Conservation (phyloP, 2,329 filamentous ascomycete genomes). For the Acephala macrosclerotiorum region DNA sequence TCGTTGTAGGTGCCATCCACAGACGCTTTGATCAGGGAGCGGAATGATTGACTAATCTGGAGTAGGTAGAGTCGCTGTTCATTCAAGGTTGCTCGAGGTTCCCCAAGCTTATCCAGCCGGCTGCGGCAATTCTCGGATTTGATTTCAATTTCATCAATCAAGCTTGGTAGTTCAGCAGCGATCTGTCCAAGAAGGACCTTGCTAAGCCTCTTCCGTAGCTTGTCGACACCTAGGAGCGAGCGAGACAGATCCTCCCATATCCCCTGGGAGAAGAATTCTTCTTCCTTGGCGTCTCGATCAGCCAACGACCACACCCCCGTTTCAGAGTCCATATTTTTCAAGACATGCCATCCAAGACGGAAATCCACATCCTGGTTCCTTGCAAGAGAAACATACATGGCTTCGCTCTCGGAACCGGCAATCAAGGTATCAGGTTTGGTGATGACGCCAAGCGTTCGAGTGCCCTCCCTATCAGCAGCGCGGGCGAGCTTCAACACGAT, state of each 20-base stretch:
- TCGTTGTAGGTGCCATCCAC: conserved; percentile 60
- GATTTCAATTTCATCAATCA: conserved; percentile 52
- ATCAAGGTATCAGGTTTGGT: conserved; percentile 65
- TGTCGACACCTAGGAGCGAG: conserved; percentile 54
- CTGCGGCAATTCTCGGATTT: conserved; percentile 46
- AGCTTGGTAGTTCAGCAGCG: conserved; percentile 51
- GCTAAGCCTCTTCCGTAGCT: conserved; percentile 58
- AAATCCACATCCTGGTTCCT: conserved; percentile 56
- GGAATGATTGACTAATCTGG: conserved; percentile 53
- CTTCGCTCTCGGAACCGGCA: conserved; percentile 50
- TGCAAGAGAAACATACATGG: conserved; percentile 50
- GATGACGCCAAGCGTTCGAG: conserved; percentile 54
- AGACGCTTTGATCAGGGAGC: conserved; percentile 52
- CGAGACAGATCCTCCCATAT: conserved; percentile 48
- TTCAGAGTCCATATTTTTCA: conserved; percentile 55
- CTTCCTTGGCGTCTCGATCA: conserved; percentile 51
- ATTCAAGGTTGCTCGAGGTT: conserved; percentile 50
- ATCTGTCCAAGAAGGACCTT: conserved; percentile 58
- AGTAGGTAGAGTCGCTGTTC: conserved; percentile 59
- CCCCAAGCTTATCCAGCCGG: conserved; percentile 56
- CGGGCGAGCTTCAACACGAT: conserved; percentile 59
- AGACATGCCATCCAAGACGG: conserved; percentile 60
- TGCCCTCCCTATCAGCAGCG: conserved; percentile 47
- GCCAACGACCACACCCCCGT: conserved; percentile 41
- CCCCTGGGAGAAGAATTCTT: conserved; percentile 52